Conservation (phyloP, 495 filamentous ascomycete genomes). For the Lasiosphaeria hispida region DNA sequence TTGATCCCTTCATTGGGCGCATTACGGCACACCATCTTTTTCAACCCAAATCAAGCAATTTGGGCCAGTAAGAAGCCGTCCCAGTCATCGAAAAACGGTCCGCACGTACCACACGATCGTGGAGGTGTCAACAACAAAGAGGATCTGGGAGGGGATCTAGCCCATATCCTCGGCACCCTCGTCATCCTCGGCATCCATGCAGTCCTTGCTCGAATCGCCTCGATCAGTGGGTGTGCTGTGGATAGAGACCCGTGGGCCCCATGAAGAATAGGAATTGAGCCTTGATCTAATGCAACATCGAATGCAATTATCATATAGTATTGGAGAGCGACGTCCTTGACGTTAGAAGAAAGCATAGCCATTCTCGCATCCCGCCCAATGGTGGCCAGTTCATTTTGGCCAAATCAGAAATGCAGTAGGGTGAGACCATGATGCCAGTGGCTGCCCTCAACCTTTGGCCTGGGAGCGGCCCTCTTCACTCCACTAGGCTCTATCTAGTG, state of each 20-base stretch:
- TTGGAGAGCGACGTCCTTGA: not conserved
- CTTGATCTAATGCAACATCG: not conserved
- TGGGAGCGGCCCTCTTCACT: conserved; percentile 3
- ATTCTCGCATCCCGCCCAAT: conserved; percentile 23
- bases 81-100: conserved; percentile 10
- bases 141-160: not conserved
- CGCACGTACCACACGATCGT: conserved; percentile 11
- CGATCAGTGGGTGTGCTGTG: too few relatives aligned
- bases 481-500: not conserved
- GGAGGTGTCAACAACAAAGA: not conserved
- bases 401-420: not conserved
- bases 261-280: not conserved
- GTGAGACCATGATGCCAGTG: conserved; percentile 20
- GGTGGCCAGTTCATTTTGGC: conserved; percentile 13
- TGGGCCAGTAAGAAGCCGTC: conserved; percentile 11
- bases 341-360: not conserved
- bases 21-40: conserved; percentile 11
- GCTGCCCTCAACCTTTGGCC: conserved; percentile 21
- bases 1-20: conserved; percentile 19
- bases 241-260: conserved; percentile 1
- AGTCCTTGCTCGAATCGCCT: not conserved
- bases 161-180: too few relatives aligned
- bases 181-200: too few relatives aligned
- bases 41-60: not conserved
- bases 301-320: conserved; percentile 12